These are phyloP conservation scores for Barnettozyma sp. DNA, from an alignment of 805 yeast species.

Conservation along the genomic window DNA sequence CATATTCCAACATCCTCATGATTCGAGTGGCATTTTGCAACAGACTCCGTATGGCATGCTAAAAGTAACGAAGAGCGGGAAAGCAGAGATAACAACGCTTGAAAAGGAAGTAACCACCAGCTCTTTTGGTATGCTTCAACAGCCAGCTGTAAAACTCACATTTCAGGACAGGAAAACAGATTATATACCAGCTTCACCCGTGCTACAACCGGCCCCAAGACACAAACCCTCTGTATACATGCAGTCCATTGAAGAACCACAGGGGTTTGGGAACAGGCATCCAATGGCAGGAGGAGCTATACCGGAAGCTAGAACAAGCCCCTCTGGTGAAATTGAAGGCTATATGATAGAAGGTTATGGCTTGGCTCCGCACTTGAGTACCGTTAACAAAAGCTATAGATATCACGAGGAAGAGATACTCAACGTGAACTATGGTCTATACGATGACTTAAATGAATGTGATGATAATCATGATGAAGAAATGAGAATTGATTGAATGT, in stretches of 20 bases:
- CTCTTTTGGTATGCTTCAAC: slow-evolving; percentile 6
- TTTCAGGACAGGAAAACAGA: too few relatives aligned
- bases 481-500: slow-evolving; percentile 13
- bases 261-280: too few relatives aligned
- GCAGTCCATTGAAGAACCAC: background rate
- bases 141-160: background rate
- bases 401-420: slow-evolving; percentile 22
- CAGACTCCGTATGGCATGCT: slow-evolving; percentile 24
- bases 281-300: background rate
- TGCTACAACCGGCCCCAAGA: too few relatives aligned
- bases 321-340: slow-evolving; percentile 21
- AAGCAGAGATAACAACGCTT: slow-evolving; percentile 15
- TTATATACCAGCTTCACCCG: too few relatives aligned
- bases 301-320: slow-evolving; percentile 12
- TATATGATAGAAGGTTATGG: slow-evolving; percentile 26
- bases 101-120: slow-evolving; percentile 15
- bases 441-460: slow-evolving; percentile 22
- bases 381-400: slow-evolving; percentile 19
- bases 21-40: slow-evolving; percentile 18
- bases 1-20: slow-evolving; percentile 18
- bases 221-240: too few relatives aligned
- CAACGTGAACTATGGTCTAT: slow-evolving; percentile 22
- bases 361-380: slow-evolving; percentile 1
- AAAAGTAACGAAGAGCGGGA: slow-evolving; percentile 16
- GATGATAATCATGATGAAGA: slow-evolving; percentile 12